Evolutionary conservation across 805 yeast species (phyloP), one percentile per base, ranked within the genome.

Genomic region (Blastobotrys chiropterorum): DNA sequence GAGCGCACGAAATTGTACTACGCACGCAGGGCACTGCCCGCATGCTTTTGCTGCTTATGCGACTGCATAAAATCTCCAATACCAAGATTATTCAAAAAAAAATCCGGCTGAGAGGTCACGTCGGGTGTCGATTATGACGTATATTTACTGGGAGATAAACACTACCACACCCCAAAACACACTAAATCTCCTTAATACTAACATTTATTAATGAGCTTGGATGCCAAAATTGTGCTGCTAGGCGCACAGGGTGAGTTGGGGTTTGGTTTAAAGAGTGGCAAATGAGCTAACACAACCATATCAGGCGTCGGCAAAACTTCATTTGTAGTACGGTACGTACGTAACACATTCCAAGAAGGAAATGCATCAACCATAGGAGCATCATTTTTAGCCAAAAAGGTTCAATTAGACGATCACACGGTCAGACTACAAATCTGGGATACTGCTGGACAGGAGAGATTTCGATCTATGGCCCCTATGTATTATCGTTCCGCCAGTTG

Each of bases 401-500:
- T 66, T 44, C 52, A 54, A 44, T 58, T 66, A n/a, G 67, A 65
- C 55, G 69, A 62, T 45, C 62, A 57, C 44, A 58, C 60, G 20
- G 66, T 66, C 31, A 57, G 70, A 41, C 67, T 82, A 39, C 88
- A 82, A 63, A 75, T 82, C 7, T 82, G 97, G 97, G 97, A 90
- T 68, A 90, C 97, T 41, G 97, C 97, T 0, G 97, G 97, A n/a
- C 97, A 90, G 72, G 97, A 90, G 69, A 78, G 97, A 65, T 90
- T 90, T 74, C 81, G 96, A 72, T 88, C 96, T 42, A 90, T 90
- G 72, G 90, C 70, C 1, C 70, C 70, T n/a, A 66, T 66, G 65
- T 66, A 66, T 54, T 66, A 66, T 71, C 81, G 70, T 30, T 61
- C 66, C 13, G 69, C 70, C 13, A 59, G 62, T n/a, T 66, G 69